A percentile compares a stretch with the other conserved stretches of the same genome.
phyloP scores from a whole-genome alignment of 2,329 filamentous ascomycete genomes.

The Byssochlamys sp. region DNA sequence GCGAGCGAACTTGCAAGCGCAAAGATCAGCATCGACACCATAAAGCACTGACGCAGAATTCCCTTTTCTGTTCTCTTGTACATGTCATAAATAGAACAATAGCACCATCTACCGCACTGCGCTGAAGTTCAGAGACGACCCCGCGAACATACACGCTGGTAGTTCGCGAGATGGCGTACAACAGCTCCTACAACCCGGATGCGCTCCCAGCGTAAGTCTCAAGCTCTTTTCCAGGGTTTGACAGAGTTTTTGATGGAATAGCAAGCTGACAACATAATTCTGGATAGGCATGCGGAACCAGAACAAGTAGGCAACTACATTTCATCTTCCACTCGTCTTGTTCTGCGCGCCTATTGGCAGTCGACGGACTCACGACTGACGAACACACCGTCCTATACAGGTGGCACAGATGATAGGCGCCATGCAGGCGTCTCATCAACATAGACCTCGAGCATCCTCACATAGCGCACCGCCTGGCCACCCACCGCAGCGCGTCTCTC shows the following conservation, averaged over 20 bases:
- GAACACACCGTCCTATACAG: conserved; percentile 14
- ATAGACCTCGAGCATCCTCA: conserved; percentile 2
- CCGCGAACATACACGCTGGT: background rate
- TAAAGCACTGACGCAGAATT: background rate
- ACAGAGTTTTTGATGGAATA: background rate
- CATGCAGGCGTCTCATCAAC: conserved; percentile 23
- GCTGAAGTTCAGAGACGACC: background rate
- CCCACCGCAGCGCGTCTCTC: conserved; percentile 9
- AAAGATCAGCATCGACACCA: background rate
- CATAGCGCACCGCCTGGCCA: conserved; percentile 1
- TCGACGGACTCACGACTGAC: background rate
- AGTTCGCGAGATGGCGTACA: conserved; percentile 68
- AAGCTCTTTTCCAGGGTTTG: conserved; percentile 8
- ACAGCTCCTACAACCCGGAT: conserved; percentile 84
- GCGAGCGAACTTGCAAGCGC: background rate
- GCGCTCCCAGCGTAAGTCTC: conserved; percentile 73
- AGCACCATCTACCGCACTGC: background rate
- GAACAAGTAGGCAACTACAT: conserved; percentile 47
- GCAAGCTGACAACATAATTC: conserved; percentile 1
- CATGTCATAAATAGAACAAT: background rate
- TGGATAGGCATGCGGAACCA: conserved; percentile 60
- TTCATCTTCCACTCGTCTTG: background rate
- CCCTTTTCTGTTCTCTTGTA: background rate
- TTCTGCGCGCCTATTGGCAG: conserved; percentile 4
- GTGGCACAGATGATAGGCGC: conserved; percentile 37